Conservation (phyloP, 106 monocot genomes). For the Phalaenopsis aphrodite region DNA sequence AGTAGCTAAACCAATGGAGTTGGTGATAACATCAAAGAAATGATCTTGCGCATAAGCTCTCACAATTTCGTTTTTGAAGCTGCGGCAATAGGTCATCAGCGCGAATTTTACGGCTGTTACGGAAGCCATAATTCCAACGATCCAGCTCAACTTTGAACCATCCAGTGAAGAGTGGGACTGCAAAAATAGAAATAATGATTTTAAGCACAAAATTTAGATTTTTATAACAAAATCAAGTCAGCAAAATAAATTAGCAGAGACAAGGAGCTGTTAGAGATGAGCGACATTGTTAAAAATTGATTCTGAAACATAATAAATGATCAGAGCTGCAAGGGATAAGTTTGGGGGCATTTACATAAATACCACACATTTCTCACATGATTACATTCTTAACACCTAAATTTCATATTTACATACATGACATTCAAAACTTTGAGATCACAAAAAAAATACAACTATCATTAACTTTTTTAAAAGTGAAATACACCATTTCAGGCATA, state of each 20-base stretch:
- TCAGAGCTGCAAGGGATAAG: too few species aligned
- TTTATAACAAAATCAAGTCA: neutral
- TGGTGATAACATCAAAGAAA: conserved; percentile 87
- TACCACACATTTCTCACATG: too few species aligned
- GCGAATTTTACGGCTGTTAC: conserved; percentile 57
- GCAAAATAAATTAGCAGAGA: neutral
- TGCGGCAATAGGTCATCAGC: conserved; percentile 72
- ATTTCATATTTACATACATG: too few species aligned
- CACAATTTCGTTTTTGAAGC: conserved; percentile 73
- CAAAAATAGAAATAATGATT: neutral
- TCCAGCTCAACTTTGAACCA: conserved; percentile 43
- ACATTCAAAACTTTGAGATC: too few species aligned
- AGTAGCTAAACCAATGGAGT: conserved; percentile 56
- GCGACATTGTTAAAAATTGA: neutral
- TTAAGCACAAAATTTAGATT: too few species aligned
- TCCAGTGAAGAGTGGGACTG: conserved; percentile 39
- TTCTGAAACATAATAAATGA: too few species aligned
- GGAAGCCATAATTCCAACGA: conserved; percentile 71
- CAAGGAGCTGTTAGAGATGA: neutral
- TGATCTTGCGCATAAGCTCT: conserved; percentile 88
- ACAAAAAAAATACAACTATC: too few species aligned
- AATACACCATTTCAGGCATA: too few species aligned
- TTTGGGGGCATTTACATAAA: too few species aligned
- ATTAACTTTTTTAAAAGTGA: too few species aligned
- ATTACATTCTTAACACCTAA: too few species aligned